Conservation (phyloP, 1,139 yeast species). For the Saccharomyces uvarum region DNA sequence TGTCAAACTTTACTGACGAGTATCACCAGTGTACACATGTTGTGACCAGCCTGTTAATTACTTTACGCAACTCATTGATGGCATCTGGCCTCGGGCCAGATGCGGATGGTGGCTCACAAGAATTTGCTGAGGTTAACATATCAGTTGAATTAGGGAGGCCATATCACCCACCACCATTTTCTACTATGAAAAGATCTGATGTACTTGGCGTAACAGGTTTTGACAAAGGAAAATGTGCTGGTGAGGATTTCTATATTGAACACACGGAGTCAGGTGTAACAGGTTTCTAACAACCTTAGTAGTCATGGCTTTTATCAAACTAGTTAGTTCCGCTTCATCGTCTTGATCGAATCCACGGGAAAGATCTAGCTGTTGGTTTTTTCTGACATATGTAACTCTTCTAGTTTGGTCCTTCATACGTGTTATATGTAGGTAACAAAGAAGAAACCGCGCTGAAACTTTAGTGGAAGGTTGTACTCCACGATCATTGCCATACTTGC, state of each 20-base stretch:
- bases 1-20: not conserved
- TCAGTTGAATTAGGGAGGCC: not conserved
- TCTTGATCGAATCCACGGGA: not conserved
- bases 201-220: not conserved
- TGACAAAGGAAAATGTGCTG: not conserved
- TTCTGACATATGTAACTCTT: not conserved
- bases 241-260: not conserved
- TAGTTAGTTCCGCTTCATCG: not conserved
- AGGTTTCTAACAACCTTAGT: not conserved
- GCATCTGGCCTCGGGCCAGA: not conserved
- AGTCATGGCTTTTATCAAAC: not conserved
- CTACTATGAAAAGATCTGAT: not conserved
- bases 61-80: not conserved
- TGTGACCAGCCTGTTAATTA: not conserved
- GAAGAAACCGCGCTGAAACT: not conserved
- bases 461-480: not conserved
- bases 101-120: not conserved
- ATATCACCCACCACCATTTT: not conserved
- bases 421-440: not conserved
- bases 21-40: not conserved
- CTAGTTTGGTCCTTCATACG: not conserved
- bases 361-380: not conserved
- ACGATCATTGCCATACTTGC: not conserved
- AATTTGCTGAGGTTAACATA: not conserved
- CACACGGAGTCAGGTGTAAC: not conserved